phyloP scores from a whole-genome alignment of 768 basidiomycete genomes.

The Tulasnella sp. region DNA sequence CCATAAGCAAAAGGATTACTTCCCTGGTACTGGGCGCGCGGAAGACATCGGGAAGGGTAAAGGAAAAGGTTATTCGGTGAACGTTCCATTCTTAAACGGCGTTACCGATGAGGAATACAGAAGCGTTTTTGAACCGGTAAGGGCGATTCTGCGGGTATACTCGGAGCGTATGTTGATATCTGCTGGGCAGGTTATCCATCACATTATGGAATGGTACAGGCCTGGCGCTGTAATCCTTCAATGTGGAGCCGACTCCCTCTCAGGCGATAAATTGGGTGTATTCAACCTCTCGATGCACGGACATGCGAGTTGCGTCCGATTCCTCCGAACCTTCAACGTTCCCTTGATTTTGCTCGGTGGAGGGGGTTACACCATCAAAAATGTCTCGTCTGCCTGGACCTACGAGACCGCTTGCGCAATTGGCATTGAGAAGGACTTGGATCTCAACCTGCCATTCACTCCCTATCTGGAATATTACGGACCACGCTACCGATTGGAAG shows the following conservation, averaged over 20 bases:
- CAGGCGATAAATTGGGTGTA: conserved; percentile 92
- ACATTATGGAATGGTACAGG: conserved; percentile 80
- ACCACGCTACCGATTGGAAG: conserved; percentile 88
- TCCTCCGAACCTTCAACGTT: conserved; percentile 73
- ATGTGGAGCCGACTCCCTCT: conserved; percentile 92
- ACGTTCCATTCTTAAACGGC: conserved; percentile 92
- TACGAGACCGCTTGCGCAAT: conserved; percentile 95
- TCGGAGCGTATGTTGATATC: not conserved
- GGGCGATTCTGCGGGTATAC: conserved; percentile 36
- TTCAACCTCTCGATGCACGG: conserved; percentile 96
- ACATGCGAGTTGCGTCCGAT: conserved; percentile 87
- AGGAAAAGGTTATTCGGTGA: conserved; percentile 85
- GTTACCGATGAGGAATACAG: conserved; percentile 85
- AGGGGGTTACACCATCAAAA: conserved; percentile 96
- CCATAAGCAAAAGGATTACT: conserved; percentile 96
- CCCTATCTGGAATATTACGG: conserved; percentile 98
- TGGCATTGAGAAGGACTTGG: conserved; percentile 75
- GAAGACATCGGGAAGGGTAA: conserved; percentile 79
- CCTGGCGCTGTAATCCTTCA: conserved; percentile 88
- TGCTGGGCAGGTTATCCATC: conserved; percentile 64
- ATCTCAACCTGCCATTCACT: conserved; percentile 77
- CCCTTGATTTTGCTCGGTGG: conserved; percentile 91
- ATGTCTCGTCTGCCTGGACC: conserved; percentile 91
- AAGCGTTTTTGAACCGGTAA: conserved; percentile 87
- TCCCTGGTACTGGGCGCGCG: conserved; percentile 84